These are phyloP conservation scores for Suillus decipiens DNA, from an alignment of 768 basidiomycete genomes.

Conservation along the genomic window DNA sequence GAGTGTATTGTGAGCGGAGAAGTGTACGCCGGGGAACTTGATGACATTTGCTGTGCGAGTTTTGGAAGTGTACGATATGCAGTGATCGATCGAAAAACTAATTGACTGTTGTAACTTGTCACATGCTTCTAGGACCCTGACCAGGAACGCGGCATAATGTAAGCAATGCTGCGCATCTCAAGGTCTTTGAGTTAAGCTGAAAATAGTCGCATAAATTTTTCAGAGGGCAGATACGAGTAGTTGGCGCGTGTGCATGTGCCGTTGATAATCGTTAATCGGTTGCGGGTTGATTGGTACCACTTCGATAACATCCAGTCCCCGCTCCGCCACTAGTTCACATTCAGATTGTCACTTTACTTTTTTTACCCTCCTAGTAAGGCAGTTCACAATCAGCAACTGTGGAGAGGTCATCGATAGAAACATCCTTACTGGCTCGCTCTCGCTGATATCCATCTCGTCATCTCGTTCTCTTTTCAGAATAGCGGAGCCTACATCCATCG, in stretches of 20 bases:
- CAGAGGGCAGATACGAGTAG: neutral
- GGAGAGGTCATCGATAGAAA: neutral
- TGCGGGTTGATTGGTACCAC: neutral
- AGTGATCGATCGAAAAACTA: neutral
- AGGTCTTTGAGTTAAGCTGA: neutral
- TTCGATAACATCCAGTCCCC: too few relatives aligned
- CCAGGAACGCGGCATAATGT: neutral
- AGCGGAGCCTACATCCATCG: slow-evolving; percentile 16
- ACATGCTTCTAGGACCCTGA: slow-evolving; percentile 3
- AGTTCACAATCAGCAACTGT: neutral
- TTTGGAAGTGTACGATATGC: neutral
- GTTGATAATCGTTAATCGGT: neutral
- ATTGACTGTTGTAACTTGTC: neutral
- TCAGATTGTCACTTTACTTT: slow-evolving; percentile 19
- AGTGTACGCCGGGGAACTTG: neutral
- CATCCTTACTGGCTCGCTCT: slow-evolving; percentile 20
- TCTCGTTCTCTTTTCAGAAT: slow-evolving; percentile 29
- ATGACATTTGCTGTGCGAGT: neutral
- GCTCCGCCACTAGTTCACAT: neutral
- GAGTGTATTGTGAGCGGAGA: neutral
- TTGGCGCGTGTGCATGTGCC: neutral
- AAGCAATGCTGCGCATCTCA: slow-evolving; percentile 2
- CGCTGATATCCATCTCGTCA: slow-evolving; percentile 16
- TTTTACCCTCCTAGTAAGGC: slow-evolving; percentile 23
- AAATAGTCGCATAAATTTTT: neutral